Evolutionary conservation across 495 filamentous ascomycete species (phyloP).

Genomic region (Penicillium pulvis): DNA sequence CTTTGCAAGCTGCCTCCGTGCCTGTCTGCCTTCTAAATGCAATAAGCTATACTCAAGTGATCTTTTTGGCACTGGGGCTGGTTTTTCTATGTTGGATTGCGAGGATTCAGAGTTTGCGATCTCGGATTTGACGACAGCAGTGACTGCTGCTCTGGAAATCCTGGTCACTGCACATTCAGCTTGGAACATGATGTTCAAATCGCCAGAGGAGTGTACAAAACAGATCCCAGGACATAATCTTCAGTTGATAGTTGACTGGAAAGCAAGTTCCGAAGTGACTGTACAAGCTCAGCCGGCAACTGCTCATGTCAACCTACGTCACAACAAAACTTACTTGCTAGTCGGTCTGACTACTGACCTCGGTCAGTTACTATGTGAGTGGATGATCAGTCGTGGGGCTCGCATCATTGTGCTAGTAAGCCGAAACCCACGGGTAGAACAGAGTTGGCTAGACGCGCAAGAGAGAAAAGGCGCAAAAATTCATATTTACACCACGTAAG

Average conservation of each 20-base stretch:
- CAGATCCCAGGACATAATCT: neutral
- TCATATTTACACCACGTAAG: slow-evolving; percentile 12
- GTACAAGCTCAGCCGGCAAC: neutral
- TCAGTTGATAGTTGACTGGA: neutral
- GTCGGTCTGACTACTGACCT: slow-evolving; percentile 58
- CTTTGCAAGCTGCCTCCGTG: neutral
- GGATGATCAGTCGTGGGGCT: slow-evolving; percentile 56
- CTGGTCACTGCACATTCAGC: neutral
- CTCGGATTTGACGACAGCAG: neutral
- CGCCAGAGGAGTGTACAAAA: neutral
- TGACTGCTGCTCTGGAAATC: neutral
- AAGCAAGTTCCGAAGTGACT: neutral
- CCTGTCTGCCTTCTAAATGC: neutral
- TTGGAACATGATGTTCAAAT: neutral
- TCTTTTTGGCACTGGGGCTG: neutral
- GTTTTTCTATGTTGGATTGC: neutral
- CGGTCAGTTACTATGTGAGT: slow-evolving; percentile 56
- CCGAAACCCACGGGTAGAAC: slow-evolving; percentile 49
- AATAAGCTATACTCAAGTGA: neutral
- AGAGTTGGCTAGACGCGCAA: slow-evolving; percentile 36
- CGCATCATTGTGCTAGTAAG: slow-evolving; percentile 48
- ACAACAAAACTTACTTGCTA: slow-evolving; percentile 54
- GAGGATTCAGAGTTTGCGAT: neutral
- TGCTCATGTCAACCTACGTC: neutral
- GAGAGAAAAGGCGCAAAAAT: slow-evolving; percentile 7